phyloP scores from a whole-genome alignment of 441 rosid genomes.

The Populus hybrid region DNA sequence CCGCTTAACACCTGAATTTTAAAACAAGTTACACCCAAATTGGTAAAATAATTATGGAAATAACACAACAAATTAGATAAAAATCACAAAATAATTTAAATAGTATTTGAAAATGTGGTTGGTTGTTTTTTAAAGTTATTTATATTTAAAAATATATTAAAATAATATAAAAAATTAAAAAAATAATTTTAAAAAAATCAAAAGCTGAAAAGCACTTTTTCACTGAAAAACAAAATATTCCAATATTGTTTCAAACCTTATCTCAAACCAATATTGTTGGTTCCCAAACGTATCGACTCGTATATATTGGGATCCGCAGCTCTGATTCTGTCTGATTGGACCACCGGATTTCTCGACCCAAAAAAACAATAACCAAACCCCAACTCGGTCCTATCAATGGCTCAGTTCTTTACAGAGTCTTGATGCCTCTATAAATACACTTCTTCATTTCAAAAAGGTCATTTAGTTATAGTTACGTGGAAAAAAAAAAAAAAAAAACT shows the following conservation, averaged over 20 bases:
- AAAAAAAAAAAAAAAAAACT: too few species aligned
- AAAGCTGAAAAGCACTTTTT: too few species aligned
- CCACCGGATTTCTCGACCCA: slow-evolving; percentile 13
- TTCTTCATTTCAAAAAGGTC: neutral
- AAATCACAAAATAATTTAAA: slow-evolving; percentile 1
- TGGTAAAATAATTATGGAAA: too few species aligned
- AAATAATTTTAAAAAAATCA: too few species aligned
- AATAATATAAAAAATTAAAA: too few species aligned
- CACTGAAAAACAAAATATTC: neutral
- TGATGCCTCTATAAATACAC: neutral
- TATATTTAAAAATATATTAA: too few species aligned
- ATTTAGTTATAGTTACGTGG: too few species aligned
- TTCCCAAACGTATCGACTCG: slow-evolving; percentile 15
- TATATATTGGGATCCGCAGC: slow-evolving; percentile 30
- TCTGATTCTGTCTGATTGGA: slow-evolving; percentile 36
- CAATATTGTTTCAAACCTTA: neutral
- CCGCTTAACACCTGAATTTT: too few species aligned
- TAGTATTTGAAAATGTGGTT: too few species aligned
- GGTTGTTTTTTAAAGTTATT: too few species aligned
- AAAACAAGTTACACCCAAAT: too few species aligned
- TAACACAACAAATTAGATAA: neutral
- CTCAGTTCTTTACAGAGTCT: neutral
- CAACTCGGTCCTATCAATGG: neutral
- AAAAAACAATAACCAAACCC: neutral
- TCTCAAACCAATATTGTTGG: neutral